These are phyloP conservation scores for Starmerella asiatica DNA, from an alignment of 805 yeast genomes.

Conservation along the genomic window DNA sequence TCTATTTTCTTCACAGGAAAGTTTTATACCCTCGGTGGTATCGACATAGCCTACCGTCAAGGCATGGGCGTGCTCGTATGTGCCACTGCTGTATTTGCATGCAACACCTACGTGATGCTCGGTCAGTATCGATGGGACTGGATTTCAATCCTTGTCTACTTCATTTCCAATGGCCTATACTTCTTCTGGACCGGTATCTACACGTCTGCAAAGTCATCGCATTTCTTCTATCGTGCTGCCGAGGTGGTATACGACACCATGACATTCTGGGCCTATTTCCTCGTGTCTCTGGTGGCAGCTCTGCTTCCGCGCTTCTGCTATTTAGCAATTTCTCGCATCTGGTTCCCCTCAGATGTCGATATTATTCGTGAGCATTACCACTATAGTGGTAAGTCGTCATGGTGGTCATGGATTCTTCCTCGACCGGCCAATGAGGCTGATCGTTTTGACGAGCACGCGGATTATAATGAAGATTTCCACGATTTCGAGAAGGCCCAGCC, in stretches of 20 bases:
- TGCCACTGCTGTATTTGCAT: constrained; percentile 46
- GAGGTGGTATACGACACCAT: constrained; percentile 47
- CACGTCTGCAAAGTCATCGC: constrained; percentile 40
- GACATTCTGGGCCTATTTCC: constrained; percentile 50
- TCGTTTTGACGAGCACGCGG: too few relatives aligned
- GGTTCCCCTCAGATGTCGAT: constrained; percentile 54
- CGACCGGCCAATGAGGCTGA: not conserved
- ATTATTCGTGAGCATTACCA: constrained; percentile 42
- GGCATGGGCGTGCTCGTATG: constrained; percentile 57
- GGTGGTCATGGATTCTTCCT: constrained; percentile 1
- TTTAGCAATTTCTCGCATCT: constrained; percentile 39
- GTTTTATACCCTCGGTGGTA: constrained; percentile 36
- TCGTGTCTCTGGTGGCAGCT: constrained; percentile 42
- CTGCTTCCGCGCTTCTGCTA: constrained; percentile 47
- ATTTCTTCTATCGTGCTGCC: constrained; percentile 54
- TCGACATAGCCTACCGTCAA: constrained; percentile 49
- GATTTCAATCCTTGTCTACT: constrained; percentile 40
- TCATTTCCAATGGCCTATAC: constrained; percentile 43
- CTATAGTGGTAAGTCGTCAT: not conserved
- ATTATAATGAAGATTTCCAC: not conserved
- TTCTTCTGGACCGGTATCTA: constrained; percentile 75
- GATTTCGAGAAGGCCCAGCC: not conserved
- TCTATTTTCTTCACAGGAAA: constrained; percentile 37
- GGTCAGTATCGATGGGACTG: constrained; percentile 74
- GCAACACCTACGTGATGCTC: constrained; percentile 51